Evolutionary conservation across 2,329 filamentous ascomycete species (phyloP).

Genomic region (Ceratocystis colombiana): DNA sequence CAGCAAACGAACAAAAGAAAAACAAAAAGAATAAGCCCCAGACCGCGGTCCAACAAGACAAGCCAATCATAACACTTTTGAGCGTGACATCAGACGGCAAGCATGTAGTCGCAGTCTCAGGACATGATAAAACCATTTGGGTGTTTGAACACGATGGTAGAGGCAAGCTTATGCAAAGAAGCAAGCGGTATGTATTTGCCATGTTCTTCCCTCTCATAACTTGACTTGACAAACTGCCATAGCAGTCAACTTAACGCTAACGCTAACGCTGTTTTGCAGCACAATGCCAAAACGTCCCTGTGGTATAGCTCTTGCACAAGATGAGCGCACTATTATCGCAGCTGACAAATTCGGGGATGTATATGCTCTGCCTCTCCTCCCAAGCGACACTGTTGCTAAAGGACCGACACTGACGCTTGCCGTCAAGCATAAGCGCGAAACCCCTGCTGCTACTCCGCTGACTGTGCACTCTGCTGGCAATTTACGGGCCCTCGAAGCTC

Average conservation of each 20-base stretch:
- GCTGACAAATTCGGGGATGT: constrained; percentile 98
- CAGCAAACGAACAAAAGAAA: constrained; percentile 27
- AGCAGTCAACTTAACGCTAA: constrained; percentile 28
- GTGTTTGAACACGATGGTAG: constrained; percentile 60
- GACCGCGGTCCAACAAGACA: constrained; percentile 37
- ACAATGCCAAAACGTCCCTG: constrained; percentile 84
- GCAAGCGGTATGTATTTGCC: constrained; percentile 49
- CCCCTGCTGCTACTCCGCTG: constrained; percentile 46
- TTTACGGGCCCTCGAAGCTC: constrained; percentile 49
- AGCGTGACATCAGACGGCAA: constrained; percentile 52
- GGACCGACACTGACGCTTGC: constrained; percentile 26
- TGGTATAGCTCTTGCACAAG: constrained; percentile 58
- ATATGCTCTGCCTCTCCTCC: constrained; percentile 69
- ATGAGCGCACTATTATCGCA: constrained; percentile 62
- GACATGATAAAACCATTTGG: constrained; percentile 84
- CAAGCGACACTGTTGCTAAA: constrained; percentile 27
- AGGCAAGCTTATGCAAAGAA: constrained; percentile 56
- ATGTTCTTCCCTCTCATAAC: not conserved
- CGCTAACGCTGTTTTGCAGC: constrained; percentile 36
- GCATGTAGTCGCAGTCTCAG: constrained; percentile 67
- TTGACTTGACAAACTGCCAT: not conserved
- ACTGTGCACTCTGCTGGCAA: constrained; percentile 58
- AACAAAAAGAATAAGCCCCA: constrained; percentile 30
- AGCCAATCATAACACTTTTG: constrained; percentile 60
- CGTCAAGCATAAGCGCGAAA: constrained; percentile 33